phyloP scores from a whole-genome alignment of 192 early-diverging fungal species.

The Coemansia umbellata region DNA sequence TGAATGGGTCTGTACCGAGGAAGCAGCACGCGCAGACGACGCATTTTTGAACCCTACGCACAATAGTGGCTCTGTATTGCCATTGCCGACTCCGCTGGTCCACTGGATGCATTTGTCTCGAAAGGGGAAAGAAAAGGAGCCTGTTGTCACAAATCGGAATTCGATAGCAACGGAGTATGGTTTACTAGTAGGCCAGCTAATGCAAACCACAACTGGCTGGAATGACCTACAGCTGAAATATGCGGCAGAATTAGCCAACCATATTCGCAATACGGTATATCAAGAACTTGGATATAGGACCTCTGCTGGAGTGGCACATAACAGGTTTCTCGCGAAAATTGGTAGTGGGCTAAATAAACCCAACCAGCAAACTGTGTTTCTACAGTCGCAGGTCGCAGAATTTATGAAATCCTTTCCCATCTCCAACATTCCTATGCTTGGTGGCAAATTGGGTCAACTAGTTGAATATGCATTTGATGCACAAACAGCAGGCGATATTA shows the following conservation, averaged over 20 bases:
- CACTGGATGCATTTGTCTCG: slow-evolving; percentile 29
- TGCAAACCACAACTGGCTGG: slow-evolving; percentile 52
- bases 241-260: slow-evolving; percentile 63
- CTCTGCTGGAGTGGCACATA: slow-evolving; percentile 80
- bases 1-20: slow-evolving; percentile 5
- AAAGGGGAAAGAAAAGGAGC: slow-evolving; percentile 45
- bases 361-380: slow-evolving; percentile 69
- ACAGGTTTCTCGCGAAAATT: slow-evolving; percentile 82
- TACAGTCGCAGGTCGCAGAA: slow-evolving; percentile 49
- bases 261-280: slow-evolving; percentile 60
- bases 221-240: slow-evolving; percentile 74
- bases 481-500: slow-evolving; percentile 32
- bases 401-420: slow-evolving; percentile 70
- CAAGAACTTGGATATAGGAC: slow-evolving; percentile 76
- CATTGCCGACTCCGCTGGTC: slow-evolving; percentile 14
- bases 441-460: slow-evolving; percentile 78
- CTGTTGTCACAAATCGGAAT: slow-evolving; percentile 1
- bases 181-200: slow-evolving; percentile 43
- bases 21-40: not conserved
- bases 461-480: slow-evolving; percentile 60
- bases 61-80: not conserved
- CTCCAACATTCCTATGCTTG: slow-evolving; percentile 76
- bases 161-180: slow-evolving; percentile 43
- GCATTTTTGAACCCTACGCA: not conserved
- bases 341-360: slow-evolving; percentile 84